Evolutionary conservation across 2,329 filamentous ascomycete genomes (phyloP).

Genomic region (Claviceps sorghi): DNA sequence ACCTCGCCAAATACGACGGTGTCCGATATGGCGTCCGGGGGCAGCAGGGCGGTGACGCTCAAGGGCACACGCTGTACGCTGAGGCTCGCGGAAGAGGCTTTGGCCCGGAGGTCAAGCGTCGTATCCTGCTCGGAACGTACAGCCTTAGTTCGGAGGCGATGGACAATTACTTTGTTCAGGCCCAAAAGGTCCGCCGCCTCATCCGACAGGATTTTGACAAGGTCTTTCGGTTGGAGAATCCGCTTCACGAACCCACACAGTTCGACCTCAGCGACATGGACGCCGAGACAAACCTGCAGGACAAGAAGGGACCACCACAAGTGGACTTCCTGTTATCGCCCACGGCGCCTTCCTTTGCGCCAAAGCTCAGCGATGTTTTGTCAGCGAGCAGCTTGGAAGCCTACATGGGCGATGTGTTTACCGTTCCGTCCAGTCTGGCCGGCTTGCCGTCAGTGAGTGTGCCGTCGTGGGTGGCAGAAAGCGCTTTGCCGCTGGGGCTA

Average conservation of each 20-base stretch:
- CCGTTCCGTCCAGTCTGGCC: conserved; percentile 84
- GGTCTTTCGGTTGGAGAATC: conserved; percentile 57
- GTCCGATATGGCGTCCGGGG: conserved; percentile 68
- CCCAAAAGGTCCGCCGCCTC: conserved; percentile 71
- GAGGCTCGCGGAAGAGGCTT: conserved; percentile 60
- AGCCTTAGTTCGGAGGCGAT: conserved; percentile 80
- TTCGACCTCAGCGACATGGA: conserved; percentile 48
- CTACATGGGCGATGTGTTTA: conserved; percentile 92
- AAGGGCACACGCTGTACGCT: conserved; percentile 56
- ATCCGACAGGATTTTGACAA: conserved; percentile 78
- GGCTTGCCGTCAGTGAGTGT: conserved; percentile 81
- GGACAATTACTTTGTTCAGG: conserved; percentile 93
- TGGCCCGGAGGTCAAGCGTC: conserved; percentile 69
- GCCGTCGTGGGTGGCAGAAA: conserved; percentile 32
- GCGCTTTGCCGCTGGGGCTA: conserved; percentile 36
- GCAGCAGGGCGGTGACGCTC: conserved; percentile 33
- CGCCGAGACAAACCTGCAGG: conserved; percentile 33
- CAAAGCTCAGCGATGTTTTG: conserved; percentile 43
- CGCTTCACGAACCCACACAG: conserved; percentile 39
- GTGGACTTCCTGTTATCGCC: conserved; percentile 83
- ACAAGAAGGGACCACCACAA: conserved; percentile 43
- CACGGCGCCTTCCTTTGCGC: conserved; percentile 66
- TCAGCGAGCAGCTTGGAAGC: conserved; percentile 48
- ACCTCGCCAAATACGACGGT: conserved; percentile 92
- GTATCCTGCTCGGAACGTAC: conserved; percentile 82